A percentile compares a stretch with the other conserved stretches of the same genome.
These are phyloP conservation scores for Botrytis sinoallii DNA, from an alignment of 2,329 filamentous ascomycete species.

Conservation along the genomic window DNA sequence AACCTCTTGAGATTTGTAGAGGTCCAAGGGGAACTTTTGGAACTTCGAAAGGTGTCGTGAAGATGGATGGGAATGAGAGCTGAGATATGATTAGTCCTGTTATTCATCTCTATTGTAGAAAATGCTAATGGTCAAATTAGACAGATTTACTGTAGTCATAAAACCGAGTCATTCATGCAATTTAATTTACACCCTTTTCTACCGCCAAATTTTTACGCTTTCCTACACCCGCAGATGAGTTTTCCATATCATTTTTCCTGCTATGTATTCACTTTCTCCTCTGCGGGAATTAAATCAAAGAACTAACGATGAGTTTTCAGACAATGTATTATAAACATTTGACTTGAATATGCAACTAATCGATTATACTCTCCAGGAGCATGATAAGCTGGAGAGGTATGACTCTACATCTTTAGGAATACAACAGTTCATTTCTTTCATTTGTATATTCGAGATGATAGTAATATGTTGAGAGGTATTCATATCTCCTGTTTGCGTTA, in stretches of 20 bases:
- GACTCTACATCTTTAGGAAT: background rate
- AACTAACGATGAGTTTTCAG: background rate
- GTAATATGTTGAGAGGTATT: rapidly evolving
- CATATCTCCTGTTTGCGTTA: rapidly evolving
- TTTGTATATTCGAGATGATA: background rate
- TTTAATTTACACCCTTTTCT: background rate
- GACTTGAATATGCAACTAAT: background rate
- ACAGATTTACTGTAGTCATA: rapidly evolving
- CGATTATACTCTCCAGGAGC: background rate
- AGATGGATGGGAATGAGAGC: background rate
- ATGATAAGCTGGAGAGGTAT: background rate
- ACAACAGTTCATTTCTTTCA: background rate
- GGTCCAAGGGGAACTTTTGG: background rate
- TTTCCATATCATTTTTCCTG: background rate
- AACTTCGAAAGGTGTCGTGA: background rate
- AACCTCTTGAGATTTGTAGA: background rate
- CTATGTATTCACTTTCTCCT: background rate
- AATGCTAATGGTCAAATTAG: rapidly evolving
- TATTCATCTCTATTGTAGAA: background rate
- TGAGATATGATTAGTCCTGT: background rate
- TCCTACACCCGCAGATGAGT: background rate
- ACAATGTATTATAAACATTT: rapidly evolving
- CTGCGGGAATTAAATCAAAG: background rate
- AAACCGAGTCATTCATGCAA: background rate
- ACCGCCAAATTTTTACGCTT: rapidly evolving